Evolutionary conservation across 768 basidiomycete genomes (phyloP), one percentile per base, ranked within the genome.

Genomic region (Pisolithus tinctorius): DNA sequence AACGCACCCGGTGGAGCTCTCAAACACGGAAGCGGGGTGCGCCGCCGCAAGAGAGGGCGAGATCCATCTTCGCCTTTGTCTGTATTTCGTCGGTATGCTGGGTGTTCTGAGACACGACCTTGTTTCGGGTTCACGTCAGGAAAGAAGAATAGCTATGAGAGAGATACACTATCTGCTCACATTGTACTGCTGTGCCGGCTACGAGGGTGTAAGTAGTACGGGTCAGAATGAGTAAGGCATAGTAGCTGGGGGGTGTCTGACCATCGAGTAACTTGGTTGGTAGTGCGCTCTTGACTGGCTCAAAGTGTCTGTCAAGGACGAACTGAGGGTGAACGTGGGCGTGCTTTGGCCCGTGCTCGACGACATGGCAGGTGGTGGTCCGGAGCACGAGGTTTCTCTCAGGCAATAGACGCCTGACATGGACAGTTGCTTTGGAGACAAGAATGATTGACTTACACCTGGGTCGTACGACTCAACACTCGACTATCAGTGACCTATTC

Each of bases 261-360:
- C 88, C 83, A 91, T 79, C 48, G 90, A 73, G 65, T 89, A 91
- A 3, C 88, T 88, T 34, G 85, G 75, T 60, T 89, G 88, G 63
- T 90, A 90, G 58, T 86, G 85, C 49, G 83, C 80, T 56, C 86
- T 75, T 3, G 84, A 82, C 65, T 86, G 85, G 8, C 82, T 77
- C 47, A 89, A 74, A 11, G 80, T 75, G 57, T 88, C 86, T n/a
- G 75, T 74, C 52, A 86, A 75, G 23, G 81, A 75, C n/a, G 74
- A 65, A 4, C 74, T 67, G 17, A 82, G 71, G 10, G 74, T 59
- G 1, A 64, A 59, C 23, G 79, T 70, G 56, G 74, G 77, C 1
- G 81, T 74, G 47, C 67, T 69, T 51, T 74, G 77, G 8, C 68
- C 60, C 26, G 68, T 68, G 14, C 74, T 71, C 23, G 80, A 76